Conservation (phyloP, 129 eudicot species). For the Kitagawia praeruptora region DNA sequence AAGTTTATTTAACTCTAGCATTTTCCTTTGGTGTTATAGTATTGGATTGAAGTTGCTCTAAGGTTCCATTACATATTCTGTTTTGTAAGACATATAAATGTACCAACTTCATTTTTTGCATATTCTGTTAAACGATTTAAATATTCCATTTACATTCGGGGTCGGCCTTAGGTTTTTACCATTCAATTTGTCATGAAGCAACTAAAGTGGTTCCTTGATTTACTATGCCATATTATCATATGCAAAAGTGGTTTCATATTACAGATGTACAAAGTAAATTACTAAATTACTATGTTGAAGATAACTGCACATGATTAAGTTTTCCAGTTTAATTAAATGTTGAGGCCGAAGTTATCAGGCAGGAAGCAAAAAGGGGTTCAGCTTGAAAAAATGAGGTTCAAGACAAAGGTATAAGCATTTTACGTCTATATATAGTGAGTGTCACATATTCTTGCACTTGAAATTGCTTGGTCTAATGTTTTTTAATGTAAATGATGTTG, state of each 20-base stretch:
- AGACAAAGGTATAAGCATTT: constrained; percentile 72
- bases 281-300: neutral
- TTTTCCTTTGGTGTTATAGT: no score
- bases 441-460: neutral
- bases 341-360: constrained; percentile 62
- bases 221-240: neutral
- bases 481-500: neutral
- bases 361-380: constrained; percentile 50
- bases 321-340: constrained; percentile 35
- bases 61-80: no score
- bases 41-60: no score
- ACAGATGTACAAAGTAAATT: neutral
- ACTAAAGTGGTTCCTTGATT: neutral
- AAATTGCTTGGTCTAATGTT: neutral
- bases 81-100: no score
- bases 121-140: no score
- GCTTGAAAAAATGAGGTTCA: constrained; percentile 78
- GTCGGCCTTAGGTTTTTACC: no score
- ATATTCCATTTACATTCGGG: no score
- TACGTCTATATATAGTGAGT: constrained; percentile 35
- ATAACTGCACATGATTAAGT: constrained; percentile 9
- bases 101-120: no score
- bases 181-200: neutral
- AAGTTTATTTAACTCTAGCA: no score
- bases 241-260: neutral